phyloP scores from a whole-genome alignment of 2,329 filamentous ascomycete genomes.

The Aspergillus ibericus region DNA sequence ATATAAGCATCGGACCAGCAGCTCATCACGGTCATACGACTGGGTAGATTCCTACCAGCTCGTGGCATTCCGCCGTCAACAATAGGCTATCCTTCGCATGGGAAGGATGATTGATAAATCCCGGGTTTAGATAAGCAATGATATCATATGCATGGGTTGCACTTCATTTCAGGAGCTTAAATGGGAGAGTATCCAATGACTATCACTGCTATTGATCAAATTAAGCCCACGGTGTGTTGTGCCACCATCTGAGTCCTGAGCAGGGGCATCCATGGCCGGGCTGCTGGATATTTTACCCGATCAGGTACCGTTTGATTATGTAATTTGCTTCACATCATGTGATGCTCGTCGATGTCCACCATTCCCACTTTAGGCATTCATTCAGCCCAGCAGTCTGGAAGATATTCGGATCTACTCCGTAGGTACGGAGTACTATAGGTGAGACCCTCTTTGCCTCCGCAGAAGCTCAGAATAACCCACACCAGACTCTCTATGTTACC shows the following conservation, averaged over 20 bases:
- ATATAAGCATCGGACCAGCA: not conserved
- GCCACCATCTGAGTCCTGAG: not conserved
- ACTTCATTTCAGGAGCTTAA: not conserved
- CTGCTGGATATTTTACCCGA: conserved; percentile 5
- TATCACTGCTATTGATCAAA: not conserved
- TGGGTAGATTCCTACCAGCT: conserved; percentile 1
- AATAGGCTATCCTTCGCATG: not conserved
- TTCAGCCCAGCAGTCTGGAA: not conserved
- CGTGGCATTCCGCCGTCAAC: conserved; percentile 8
- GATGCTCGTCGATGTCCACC: not conserved
- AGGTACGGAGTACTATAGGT: not conserved
- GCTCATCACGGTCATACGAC: not conserved
- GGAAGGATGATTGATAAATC: not conserved
- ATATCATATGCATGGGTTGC: not conserved
- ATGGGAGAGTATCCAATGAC: not conserved
- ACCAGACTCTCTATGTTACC: not conserved
- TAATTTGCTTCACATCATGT: not conserved
- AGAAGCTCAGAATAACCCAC: not conserved
- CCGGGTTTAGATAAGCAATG: not conserved
- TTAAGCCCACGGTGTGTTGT: not conserved
- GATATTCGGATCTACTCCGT: not conserved
- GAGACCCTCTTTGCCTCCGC: not conserved
- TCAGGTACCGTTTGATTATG: not conserved
- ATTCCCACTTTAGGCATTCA: not conserved
- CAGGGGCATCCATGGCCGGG: not conserved